Evolutionary conservation across 768 basidiomycete genomes (phyloP), one percentile per base, ranked within the genome.

Genomic region (Scleroderma citrinum): DNA sequence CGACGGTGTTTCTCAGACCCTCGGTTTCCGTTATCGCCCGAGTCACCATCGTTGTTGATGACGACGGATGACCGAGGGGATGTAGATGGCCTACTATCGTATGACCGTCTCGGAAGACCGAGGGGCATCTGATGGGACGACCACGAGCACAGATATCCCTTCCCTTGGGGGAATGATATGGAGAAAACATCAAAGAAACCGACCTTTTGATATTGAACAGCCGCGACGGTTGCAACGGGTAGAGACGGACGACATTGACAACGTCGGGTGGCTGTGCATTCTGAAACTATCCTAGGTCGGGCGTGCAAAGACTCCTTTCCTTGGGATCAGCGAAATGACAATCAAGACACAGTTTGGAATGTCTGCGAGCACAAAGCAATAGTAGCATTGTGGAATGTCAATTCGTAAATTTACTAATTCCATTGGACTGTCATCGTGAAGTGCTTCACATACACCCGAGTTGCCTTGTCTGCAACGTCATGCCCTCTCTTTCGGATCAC

Each of bases 401-500:
- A n/a, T n/a, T n/a, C n/a, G n/a, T n/a, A n/a, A n/a, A n/a, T n/a
- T n/a, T n/a, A n/a, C n/a, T n/a, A n/a, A n/a, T n/a, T n/a, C n/a
- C n/a, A n/a, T n/a, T n/a, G n/a, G n/a, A n/a, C n/a, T n/a, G n/a
- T n/a, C n/a, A n/a, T n/a, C n/a, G n/a, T n/a, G n/a, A n/a, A n/a
- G n/a, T n/a, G n/a, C n/a, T n/a, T n/a, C n/a, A n/a, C n/a, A n/a
- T n/a, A n/a, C n/a, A n/a, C n/a, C n/a, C n/a, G n/a, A n/a, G n/a
- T n/a, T n/a, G n/a, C n/a, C n/a, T n/a, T n/a, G n/a, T n/a, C 12
- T 36, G 5, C 30, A 44, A 20, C 38, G 26, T 47, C 26, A 82
- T 82, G 79, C 64, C 79, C 36, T 74, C 77, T 37, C 76, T 85
- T 50, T 74, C 76, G 13, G 83, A 85, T 63, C 78, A 81, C 54